A percentile compares a stretch with the other conserved stretches of the same genome.
Conservation (phyloP, 179 eudicot genomes). For the Spergularia azorica region DNA sequence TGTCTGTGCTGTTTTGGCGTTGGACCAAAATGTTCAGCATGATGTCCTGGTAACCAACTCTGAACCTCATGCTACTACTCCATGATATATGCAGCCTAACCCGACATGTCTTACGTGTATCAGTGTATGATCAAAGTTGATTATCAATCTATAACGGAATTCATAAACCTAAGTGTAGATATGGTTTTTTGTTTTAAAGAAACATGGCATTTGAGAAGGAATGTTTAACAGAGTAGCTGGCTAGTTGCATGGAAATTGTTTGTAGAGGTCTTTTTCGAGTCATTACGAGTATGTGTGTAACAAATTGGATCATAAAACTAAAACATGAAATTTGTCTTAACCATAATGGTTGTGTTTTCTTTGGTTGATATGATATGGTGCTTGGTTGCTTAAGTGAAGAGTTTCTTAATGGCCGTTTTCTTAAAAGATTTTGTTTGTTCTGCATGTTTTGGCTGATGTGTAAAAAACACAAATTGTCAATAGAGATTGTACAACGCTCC, state of each 20-base stretch:
- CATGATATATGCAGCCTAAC: background rate
- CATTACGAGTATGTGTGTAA: no score
- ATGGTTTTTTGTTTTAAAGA: no score
- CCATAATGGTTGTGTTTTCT: no score
- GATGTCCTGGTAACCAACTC: conserved; percentile 67
- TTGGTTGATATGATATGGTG: no score
- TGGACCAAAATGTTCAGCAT: conserved; percentile 92
- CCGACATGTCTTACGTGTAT: background rate
- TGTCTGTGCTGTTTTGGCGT: conserved; percentile 85
- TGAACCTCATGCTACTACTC: background rate
- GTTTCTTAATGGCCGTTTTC: background rate
- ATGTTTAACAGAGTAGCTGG: background rate
- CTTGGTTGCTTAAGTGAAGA: no score
- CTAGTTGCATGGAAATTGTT: conserved; percentile 6
- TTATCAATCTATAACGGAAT: no score
- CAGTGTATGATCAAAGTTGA: background rate
- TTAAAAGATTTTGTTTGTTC: background rate
- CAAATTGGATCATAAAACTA: no score
- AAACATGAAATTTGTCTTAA: no score
- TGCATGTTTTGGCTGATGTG: background rate
- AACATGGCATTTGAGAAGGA: no score
- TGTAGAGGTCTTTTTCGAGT: no score
- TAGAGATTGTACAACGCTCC: background rate
- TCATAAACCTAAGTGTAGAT: background rate
- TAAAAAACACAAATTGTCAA: background rate